A percentile compares a stretch with the other conserved stretches of the same genome.
These are phyloP conservation scores for Fusarium sp. DNA, from an alignment of 2,329 filamentous ascomycete species.

Conservation along the genomic window DNA sequence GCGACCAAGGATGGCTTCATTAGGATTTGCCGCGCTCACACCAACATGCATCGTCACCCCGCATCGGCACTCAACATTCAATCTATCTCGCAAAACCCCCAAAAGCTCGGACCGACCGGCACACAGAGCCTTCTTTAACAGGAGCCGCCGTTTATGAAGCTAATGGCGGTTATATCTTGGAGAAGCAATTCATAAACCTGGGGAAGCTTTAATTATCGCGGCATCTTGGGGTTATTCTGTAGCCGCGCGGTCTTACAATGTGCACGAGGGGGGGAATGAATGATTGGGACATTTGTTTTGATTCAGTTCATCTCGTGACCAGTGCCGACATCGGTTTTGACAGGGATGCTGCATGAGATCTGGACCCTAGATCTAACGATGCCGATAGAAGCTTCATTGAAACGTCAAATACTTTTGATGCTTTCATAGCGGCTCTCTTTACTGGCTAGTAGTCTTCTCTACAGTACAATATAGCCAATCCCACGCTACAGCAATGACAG, in stretches of 20 bases:
- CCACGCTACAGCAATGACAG: not conserved
- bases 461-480: not conserved
- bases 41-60: slow-evolving; percentile 10
- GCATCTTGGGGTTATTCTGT: not conserved
- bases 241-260: slow-evolving; percentile 15
- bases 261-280: not conserved
- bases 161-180: not conserved
- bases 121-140: not conserved
- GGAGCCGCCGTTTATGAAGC: not conserved
- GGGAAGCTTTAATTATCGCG: not conserved
- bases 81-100: not conserved
- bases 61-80: slow-evolving; percentile 13
- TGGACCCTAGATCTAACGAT: slow-evolving; percentile 26
- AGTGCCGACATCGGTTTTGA: slow-evolving; percentile 27
- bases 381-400: not conserved
- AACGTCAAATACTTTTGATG: not conserved
- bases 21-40: slow-evolving; percentile 19
- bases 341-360: slow-evolving; percentile 33
- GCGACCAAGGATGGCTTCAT: not conserved
- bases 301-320: slow-evolving; percentile 22
- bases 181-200: not conserved
- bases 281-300: not conserved
- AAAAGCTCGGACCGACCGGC: slow-evolving; percentile 27
- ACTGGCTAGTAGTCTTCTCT: not conserved
- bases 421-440: not conserved